Evolutionary conservation across 2,329 filamentous ascomycete species (phyloP).

Genomic region (Colletotrichum eremochloae): DNA sequence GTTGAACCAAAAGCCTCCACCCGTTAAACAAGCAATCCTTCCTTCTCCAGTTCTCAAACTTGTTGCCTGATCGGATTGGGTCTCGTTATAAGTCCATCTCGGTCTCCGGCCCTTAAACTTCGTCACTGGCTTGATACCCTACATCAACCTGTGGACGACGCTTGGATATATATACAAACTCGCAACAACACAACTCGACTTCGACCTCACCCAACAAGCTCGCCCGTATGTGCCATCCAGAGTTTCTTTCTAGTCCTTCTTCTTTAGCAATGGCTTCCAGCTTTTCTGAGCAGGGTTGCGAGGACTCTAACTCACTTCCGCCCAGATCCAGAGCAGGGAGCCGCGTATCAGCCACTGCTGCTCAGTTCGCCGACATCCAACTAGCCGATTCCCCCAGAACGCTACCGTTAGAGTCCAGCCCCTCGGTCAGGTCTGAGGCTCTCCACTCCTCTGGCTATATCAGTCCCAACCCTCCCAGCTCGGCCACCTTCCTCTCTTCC

Average conservation of each 20-base stretch:
- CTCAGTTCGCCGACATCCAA: slow-evolving; percentile 46
- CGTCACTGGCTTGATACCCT: slow-evolving; percentile 35
- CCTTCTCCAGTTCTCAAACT: slow-evolving; percentile 32
- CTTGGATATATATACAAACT: slow-evolving; percentile 33
- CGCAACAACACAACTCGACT: slow-evolving; percentile 21
- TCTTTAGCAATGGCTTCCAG: slow-evolving; percentile 48
- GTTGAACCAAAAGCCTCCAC: slow-evolving; percentile 42
- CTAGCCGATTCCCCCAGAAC: slow-evolving; percentile 47
- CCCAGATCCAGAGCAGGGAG: slow-evolving; percentile 51
- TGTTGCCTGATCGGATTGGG: slow-evolving; percentile 37
- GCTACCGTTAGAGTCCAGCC: slow-evolving; percentile 44
- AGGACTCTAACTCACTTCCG: slow-evolving; percentile 53
- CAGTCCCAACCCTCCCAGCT: slow-evolving; percentile 45
- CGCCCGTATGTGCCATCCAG: slow-evolving; percentile 47
- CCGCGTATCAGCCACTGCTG: slow-evolving; percentile 49
- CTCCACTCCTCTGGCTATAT: slow-evolving; percentile 48
- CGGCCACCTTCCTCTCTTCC: slow-evolving; percentile 45
- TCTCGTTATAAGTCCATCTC: slow-evolving; percentile 39
- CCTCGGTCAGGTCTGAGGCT: slow-evolving; percentile 45
- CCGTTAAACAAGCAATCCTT: slow-evolving; percentile 41
- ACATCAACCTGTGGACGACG: slow-evolving; percentile 24
- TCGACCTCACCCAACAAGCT: slow-evolving; percentile 23
- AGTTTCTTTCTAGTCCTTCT: slow-evolving; percentile 46
- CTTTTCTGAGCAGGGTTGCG: slow-evolving; percentile 46
- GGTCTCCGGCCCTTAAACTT: slow-evolving; percentile 23